Evolutionary conservation across 2,329 filamentous ascomycete species (phyloP).

Genomic region (Thermoascus crustaceus): DNA sequence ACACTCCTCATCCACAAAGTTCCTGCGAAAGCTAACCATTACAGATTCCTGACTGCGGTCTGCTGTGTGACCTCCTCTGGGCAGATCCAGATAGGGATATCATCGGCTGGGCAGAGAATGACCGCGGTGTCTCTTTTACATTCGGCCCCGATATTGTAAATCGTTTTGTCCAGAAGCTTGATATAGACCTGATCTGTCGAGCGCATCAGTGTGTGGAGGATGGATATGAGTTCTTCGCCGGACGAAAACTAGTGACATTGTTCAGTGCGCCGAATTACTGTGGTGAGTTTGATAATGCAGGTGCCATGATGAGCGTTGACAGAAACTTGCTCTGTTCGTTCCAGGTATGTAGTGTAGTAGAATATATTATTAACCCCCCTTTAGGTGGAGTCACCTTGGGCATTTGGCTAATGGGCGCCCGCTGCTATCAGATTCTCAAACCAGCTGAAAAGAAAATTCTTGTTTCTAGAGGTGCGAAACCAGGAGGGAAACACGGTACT

Average conservation of each 20-base stretch:
- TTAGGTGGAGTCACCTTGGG: too few relatives aligned
- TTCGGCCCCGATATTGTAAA: conserved; percentile 97
- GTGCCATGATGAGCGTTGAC: conserved; percentile 99
- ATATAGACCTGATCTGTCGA: conserved; percentile 99
- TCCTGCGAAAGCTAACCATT: conserved; percentile 9
- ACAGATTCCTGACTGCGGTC: conserved; percentile 94
- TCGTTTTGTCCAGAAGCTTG: conserved; percentile 95
- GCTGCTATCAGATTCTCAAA: too few relatives aligned
- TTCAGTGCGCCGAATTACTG: conserved; percentile 99
- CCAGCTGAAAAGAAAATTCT: too few relatives aligned
- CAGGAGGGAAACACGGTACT: too few relatives aligned
- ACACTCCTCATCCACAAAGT: neutral
- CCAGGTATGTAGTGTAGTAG: too few relatives aligned
- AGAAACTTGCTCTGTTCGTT: conserved; percentile 98
- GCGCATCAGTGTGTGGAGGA: conserved; percentile 98
- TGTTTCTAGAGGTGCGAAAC: too few relatives aligned
- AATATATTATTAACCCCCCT: too few relatives aligned
- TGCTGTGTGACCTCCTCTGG: conserved; percentile 96
- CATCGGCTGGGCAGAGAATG: conserved; percentile 98
- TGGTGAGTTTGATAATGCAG: conserved; percentile 97
- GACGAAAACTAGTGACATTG: conserved; percentile 91
- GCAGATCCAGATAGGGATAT: conserved; percentile 99
- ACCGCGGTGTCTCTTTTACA: conserved; percentile 96
- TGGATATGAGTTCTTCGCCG: conserved; percentile 99
- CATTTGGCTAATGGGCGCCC: too few relatives aligned